Evolutionary conservation across 1,284 basidiomycete species (phyloP).

Genomic region (Irpex lacteus): DNA sequence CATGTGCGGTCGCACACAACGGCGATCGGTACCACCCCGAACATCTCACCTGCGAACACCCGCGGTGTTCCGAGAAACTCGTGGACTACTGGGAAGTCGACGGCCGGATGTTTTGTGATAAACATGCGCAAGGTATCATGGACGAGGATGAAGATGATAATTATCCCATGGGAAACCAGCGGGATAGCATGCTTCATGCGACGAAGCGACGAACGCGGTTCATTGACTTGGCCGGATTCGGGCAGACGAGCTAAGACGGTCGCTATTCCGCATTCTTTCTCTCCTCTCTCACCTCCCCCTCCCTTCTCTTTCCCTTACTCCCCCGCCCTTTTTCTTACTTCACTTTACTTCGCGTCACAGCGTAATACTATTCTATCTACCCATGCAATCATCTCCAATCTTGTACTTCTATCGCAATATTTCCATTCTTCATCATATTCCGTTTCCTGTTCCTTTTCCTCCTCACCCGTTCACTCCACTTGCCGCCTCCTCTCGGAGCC

Average conservation of each 20-base stretch:
- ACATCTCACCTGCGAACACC: slow-evolving; percentile 72
- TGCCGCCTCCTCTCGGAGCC: neutral
- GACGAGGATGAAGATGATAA: slow-evolving; percentile 30
- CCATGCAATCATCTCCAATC: neutral
- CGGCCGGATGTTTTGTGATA: slow-evolving; percentile 78
- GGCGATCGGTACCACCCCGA: slow-evolving; percentile 83
- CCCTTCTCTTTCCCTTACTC: neutral
- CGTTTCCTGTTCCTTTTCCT: slow-evolving; percentile 1
- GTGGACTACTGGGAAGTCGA: slow-evolving; percentile 87
- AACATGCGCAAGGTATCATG: slow-evolving; percentile 47
- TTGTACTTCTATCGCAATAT: neutral
- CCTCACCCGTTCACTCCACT: neutral
- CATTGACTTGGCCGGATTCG: slow-evolving; percentile 38
- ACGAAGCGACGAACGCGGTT: slow-evolving; percentile 65
- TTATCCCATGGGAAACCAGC: slow-evolving; percentile 40
- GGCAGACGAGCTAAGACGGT: neutral
- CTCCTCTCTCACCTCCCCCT: neutral
- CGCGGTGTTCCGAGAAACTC: slow-evolving; percentile 53
- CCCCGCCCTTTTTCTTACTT: neutral
- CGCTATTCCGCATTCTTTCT: neutral
- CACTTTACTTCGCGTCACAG: neutral
- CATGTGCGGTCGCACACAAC: slow-evolving; percentile 79
- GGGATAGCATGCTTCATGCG: slow-evolving; percentile 51
- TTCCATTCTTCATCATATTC: neutral
- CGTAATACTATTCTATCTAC: neutral